Base-by-base conservation (phyloP, 164 flowering plant species). In the Stephania japonica region DNA sequence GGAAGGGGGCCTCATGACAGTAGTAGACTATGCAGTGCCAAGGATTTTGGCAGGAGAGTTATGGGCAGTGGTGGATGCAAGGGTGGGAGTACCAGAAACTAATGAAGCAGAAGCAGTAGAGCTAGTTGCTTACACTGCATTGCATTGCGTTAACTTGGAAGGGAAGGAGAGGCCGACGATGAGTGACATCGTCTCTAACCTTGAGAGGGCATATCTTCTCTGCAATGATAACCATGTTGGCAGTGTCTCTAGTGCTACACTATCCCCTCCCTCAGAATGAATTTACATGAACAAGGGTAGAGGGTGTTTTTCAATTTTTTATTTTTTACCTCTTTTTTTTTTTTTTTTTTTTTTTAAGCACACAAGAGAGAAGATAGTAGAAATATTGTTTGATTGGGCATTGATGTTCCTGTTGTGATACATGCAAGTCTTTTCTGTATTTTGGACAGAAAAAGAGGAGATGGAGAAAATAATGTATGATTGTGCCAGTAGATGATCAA, bases 81-180 rank as follows among this genome's bases (percentile, higher is more conserved):
- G 74, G 47, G 78, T 94, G 67, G 86, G 92, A 0, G 87, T 89
- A 2, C 99, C 99, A 18, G 86, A 91, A 0, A 95, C 97, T 59
- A 79, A 74, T 26, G 99, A 94, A 78, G 89, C 90, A 18, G 97
- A 92, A 76, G 97, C 94, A 0, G 95, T 94, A 65, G 80, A 80
- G 0, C 81, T 82, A 13, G 84, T 86, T 0, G 97, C 94, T 23
- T 88, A 90, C 70, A 53, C 92, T 16, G 97, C 97, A 0, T 88
- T 85, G 0, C 92, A 92, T 69, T 92, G 99, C 53, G 97, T 92
- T 3, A 78, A 38, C 5, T 68, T 70, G 4, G 90, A 85, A 44
- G 95, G 97, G 0, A 53, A 71, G 24, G 74, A 87, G 47, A 79
- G 98, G 21, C 98, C 97, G 2, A 71, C 90, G 6, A 93, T 93